These are phyloP conservation scores for Zygosaccharomyces gambellarensis DNA, from an alignment of 805 yeast species.

Conservation along the genomic window DNA sequence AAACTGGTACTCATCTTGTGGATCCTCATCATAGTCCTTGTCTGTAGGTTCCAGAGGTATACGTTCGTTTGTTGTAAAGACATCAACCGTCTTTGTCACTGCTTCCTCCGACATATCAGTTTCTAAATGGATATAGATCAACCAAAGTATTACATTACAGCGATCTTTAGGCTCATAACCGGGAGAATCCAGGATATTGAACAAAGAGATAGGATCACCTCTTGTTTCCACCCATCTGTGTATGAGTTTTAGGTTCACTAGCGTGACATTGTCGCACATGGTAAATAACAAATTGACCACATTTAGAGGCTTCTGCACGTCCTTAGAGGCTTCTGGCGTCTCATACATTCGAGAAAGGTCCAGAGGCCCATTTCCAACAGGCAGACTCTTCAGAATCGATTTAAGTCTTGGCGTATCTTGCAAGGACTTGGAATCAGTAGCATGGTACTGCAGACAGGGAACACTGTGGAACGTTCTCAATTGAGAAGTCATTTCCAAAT, in stretches of 20 bases:
- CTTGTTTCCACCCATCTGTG: constrained; percentile 18
- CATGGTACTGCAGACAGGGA: constrained; percentile 67
- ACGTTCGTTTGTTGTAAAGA: constrained; percentile 17
- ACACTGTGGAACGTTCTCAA: constrained; percentile 90
- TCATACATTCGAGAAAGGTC: constrained; percentile 67
- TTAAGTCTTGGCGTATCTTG: constrained; percentile 95
- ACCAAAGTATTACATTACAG: constrained; percentile 75
- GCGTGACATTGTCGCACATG: constrained; percentile 58
- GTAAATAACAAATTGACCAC: constrained; percentile 74
- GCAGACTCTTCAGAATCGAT: constrained; percentile 62
- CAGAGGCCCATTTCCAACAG: constrained; percentile 29
- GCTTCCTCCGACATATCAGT: constrained; percentile 55
- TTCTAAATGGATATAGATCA: constrained; percentile 74
- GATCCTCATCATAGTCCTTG: constrained; percentile 26
- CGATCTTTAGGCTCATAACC: constrained; percentile 59
- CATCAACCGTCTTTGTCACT: constrained; percentile 30
- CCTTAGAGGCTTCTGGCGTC: constrained; percentile 45
- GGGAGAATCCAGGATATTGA: constrained; percentile 67
- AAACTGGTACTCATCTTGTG: constrained; percentile 27
- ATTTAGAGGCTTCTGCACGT: constrained; percentile 43
- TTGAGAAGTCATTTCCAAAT: constrained; percentile 92
- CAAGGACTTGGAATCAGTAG: constrained; percentile 58
- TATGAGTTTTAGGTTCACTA: constrained; percentile 39
- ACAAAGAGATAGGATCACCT: constrained; percentile 45
- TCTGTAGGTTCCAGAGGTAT: constrained; percentile 15